phyloP scores from a whole-genome alignment of 2,329 filamentous ascomycete species.

The Penicillium sp. region DNA sequence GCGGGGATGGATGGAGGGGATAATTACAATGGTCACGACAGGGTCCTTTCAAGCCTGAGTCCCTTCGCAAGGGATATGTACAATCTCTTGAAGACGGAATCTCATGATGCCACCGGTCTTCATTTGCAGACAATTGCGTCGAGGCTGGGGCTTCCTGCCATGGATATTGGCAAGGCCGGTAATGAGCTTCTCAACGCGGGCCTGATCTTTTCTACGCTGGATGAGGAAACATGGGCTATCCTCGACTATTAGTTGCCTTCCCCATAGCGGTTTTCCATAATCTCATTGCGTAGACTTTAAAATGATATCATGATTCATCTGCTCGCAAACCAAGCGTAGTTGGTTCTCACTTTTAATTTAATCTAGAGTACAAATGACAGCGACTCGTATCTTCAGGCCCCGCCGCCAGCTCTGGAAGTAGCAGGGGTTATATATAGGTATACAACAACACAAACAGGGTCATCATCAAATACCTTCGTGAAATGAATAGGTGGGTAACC shows the following conservation, averaged over 20 bases:
- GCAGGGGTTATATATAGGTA: no score
- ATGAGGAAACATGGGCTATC: conserved; percentile 89
- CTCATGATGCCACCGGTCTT: conserved; percentile 78
- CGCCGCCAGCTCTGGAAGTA: neutral
- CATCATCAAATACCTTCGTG: neutral
- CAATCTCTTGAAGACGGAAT: conserved; percentile 64
- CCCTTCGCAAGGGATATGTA: conserved; percentile 68
- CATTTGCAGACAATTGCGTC: conserved; percentile 76
- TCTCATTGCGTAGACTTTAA: conserved; percentile 7
- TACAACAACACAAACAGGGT: neutral
- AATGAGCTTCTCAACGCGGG: conserved; percentile 76
- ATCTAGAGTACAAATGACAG: neutral
- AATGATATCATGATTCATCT: conserved; percentile 28
- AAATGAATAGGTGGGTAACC: neutral
- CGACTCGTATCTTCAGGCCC: neutral
- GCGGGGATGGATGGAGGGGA: conserved; percentile 36
- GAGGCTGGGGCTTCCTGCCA: conserved; percentile 63
- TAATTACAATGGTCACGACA: conserved; percentile 28
- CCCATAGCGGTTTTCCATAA: neutral
- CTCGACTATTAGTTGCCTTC: conserved; percentile 54
- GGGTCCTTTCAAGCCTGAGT: conserved; percentile 53
- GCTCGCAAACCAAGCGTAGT: neutral
- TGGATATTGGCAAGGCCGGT: conserved; percentile 72
- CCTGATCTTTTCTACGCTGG: conserved; percentile 84
- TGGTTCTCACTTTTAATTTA: neutral